A percentile compares a stretch with the other conserved stretches of the same genome.
Evolutionary conservation across 2,329 filamentous ascomycete species (phyloP).

Genomic region (Trichoderma koningiopsis): DNA sequence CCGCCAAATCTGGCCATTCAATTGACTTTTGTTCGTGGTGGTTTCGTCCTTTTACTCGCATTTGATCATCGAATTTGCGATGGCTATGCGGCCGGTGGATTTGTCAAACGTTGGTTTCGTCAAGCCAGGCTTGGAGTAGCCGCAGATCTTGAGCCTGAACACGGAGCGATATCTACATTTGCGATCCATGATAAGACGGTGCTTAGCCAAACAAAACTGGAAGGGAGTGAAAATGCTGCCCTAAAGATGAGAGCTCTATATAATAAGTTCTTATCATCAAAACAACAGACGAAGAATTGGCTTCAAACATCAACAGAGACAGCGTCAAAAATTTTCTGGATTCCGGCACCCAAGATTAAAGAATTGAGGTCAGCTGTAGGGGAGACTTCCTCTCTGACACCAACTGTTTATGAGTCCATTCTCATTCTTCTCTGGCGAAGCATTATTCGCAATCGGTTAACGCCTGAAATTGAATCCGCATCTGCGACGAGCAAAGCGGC

Average conservation of each 20-base stretch:
- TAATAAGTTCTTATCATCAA: neutral
- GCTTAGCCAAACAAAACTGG: neutral
- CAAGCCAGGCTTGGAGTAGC: neutral
- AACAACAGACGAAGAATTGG: neutral
- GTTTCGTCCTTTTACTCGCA: neutral
- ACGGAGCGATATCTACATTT: neutral
- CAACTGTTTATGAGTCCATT: neutral
- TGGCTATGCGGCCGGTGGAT: neutral
- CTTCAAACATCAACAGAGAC: neutral
- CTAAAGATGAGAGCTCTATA: neutral
- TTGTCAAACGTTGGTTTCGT: neutral
- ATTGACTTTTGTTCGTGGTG: neutral
- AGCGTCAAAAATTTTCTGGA: neutral
- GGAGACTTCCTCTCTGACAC: neutral
- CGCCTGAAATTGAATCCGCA: neutral
- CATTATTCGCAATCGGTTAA: neutral
- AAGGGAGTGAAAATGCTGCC: neutral
- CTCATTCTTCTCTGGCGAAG: neutral
- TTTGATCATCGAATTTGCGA: neutral
- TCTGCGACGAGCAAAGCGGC: neutral
- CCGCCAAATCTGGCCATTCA: neutral
- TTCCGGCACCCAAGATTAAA: neutral
- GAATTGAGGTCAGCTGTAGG: neutral
- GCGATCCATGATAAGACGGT: neutral
- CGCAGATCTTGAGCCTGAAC: neutral